phyloP scores from a whole-genome alignment of 1,284 basidiomycete species.

The Rhodotorula sp. region DNA sequence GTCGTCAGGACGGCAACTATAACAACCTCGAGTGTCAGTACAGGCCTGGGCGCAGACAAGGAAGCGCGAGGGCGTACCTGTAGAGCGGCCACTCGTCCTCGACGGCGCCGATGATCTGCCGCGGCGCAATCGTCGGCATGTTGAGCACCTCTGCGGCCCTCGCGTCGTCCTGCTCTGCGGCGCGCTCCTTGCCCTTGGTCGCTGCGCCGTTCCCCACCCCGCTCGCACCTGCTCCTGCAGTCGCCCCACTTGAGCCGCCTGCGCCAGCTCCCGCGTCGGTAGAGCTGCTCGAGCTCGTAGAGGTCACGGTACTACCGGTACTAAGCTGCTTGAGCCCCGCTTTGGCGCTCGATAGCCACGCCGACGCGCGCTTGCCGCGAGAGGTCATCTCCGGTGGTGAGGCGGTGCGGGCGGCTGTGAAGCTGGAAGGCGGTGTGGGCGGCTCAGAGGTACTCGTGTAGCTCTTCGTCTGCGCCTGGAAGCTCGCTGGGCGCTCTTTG shows the following conservation, averaged over 20 bases:
- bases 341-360: conserved; percentile 30
- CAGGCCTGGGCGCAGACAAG: background rate
- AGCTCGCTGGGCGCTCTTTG: no score
- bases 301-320: background rate
- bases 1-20: conserved; percentile 67
- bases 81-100: conserved; percentile 81
- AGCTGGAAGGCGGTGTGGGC: no score
- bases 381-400: background rate
- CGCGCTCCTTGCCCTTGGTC: conserved; percentile 18
- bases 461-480: no score
- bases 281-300: no score
- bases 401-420: no score
- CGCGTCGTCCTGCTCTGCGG: background rate
- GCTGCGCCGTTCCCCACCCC: background rate
- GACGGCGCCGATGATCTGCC: conserved; percentile 69
- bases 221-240: background rate
- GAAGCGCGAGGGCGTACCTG: conserved; percentile 57
- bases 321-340: conserved; percentile 8
- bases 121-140: conserved; percentile 13
- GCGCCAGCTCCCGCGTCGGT: background rate
- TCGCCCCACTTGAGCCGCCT: background rate
- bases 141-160: background rate
- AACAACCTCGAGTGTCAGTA: conserved; percentile 32
- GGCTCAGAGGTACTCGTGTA: no score
- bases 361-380: conserved; percentile 6